Evolutionary conservation across 2,329 filamentous ascomycete genomes (phyloP).

Genomic region (Calonectria leucothoes): DNA sequence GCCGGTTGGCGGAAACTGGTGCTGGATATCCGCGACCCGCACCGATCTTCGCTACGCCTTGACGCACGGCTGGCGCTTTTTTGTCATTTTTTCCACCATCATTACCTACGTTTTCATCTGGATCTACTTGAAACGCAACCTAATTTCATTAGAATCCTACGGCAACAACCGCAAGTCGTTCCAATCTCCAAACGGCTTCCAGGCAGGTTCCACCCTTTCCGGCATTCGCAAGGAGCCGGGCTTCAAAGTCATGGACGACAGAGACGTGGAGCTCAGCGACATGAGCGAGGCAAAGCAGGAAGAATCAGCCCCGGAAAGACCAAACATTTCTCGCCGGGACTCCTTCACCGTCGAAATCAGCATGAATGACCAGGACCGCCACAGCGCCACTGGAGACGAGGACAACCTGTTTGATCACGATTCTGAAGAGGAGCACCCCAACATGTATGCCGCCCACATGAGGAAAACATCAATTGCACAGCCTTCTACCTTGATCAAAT

Average conservation of each 20-base stretch:
- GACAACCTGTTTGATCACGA: not conserved
- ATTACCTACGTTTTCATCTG: slow-evolving; percentile 56
- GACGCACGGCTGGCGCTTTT: slow-evolving; percentile 58
- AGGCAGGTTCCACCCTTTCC: not conserved
- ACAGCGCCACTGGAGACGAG: not conserved
- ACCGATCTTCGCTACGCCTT: slow-evolving; percentile 56
- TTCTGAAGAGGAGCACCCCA: not conserved
- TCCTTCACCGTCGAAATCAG: not conserved
- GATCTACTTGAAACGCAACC: slow-evolving; percentile 5
- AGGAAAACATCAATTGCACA: not conserved
- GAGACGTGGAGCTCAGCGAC: not conserved
- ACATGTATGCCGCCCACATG: not conserved
- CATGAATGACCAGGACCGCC: not conserved
- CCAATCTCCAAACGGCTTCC: not conserved
- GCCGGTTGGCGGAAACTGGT: slow-evolving; percentile 59
- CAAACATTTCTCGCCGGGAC: not conserved
- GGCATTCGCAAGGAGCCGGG: not conserved
- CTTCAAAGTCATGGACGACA: not conserved
- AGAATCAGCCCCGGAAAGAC: not conserved
- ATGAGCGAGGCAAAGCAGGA: not conserved
- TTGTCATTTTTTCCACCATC: slow-evolving; percentile 54
- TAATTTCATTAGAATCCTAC: not conserved
- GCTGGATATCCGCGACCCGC: slow-evolving; percentile 55
- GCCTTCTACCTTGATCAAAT: not conserved
- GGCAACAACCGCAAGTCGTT: not conserved